Evolutionary conservation across 805 yeast genomes (phyloP).

Genomic region (Citeromyces nyonsensis): DNA sequence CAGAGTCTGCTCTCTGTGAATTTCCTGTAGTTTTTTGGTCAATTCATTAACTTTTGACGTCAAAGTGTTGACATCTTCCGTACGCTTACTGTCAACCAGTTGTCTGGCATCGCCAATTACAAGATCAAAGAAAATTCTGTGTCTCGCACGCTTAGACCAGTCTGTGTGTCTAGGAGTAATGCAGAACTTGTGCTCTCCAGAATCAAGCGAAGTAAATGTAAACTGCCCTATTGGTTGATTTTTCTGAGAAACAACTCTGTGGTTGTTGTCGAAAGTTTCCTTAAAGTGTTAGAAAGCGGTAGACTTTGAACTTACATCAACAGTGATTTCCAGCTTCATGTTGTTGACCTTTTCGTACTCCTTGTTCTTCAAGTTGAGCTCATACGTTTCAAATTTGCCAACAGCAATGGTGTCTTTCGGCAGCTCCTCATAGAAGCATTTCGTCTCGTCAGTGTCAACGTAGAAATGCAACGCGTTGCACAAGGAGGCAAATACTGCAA

Average conservation of each 20-base stretch:
- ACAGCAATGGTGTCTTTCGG: constrained; percentile 67
- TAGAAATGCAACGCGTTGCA: constrained; percentile 64
- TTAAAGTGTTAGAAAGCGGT: no score
- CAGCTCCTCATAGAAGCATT: constrained; percentile 77
- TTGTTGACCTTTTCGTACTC: constrained; percentile 37
- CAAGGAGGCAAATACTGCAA: no score
- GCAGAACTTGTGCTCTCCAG: constrained; percentile 73
- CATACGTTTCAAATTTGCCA: constrained; percentile 61
- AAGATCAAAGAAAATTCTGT: constrained; percentile 59
- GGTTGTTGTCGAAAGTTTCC: constrained; percentile 66
- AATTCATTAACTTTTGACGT: constrained; percentile 42
- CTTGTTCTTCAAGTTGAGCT: constrained; percentile 27
- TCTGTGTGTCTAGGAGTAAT: constrained; percentile 33
- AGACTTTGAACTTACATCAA: no score
- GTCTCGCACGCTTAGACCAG: constrained; percentile 30
- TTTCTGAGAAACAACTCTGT: constrained; percentile 58
- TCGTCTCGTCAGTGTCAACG: constrained; percentile 55
- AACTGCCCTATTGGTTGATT: constrained; percentile 52
- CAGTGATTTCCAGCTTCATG: constrained; percentile 49
- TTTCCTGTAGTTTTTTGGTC: constrained; percentile 39
- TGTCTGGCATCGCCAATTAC: constrained; percentile 50
- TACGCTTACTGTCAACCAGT: constrained; percentile 53
- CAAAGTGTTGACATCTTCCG: constrained; percentile 35
- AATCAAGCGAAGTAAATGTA: constrained; percentile 56
- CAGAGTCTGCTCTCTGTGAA: constrained; percentile 48